Conservation (phyloP, 1,284 basidiomycete species). For the Ustilago vetiveriae region DNA sequence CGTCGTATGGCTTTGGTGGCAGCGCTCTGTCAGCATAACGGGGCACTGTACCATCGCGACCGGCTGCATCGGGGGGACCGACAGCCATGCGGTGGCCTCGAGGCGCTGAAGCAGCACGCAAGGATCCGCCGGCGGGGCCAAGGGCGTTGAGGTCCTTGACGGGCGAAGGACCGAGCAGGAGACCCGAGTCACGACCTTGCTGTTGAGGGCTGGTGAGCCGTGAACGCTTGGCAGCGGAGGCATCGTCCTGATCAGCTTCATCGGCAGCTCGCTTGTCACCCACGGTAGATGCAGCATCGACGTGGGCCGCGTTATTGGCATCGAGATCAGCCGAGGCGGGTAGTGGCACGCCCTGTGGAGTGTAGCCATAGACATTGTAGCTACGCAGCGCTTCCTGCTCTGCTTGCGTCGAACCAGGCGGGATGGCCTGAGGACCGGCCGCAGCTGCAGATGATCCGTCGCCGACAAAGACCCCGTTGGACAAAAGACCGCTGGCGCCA, state of each 20-base stretch:
- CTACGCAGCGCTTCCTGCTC: conserved; percentile 51
- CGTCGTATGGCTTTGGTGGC: conserved; percentile 58
- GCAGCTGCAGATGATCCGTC: conserved; percentile 3
- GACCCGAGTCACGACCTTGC: conserved; percentile 14
- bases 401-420: conserved; percentile 54
- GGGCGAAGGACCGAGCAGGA: conserved; percentile 49
- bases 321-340: conserved; percentile 13
- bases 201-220: conserved; percentile 32
- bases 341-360: conserved; percentile 54
- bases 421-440: conserved; percentile 42
- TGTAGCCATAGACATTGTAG: conserved; percentile 57
- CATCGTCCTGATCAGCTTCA: conserved; percentile 18
- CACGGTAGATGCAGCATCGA: background rate
- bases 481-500: conserved; percentile 46
- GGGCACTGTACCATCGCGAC: conserved; percentile 41
- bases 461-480: conserved; percentile 17
- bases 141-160: conserved; percentile 65
- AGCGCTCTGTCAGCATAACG: conserved; percentile 63
- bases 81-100: conserved; percentile 41
- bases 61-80: conserved; percentile 45
- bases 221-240: conserved; percentile 40
- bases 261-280: conserved; percentile 30
- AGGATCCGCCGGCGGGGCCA: conserved; percentile 50
- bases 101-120: conserved; percentile 56
- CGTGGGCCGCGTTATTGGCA: background rate